A percentile compares a stretch with the other conserved stretches of the same genome.
phyloP scores from a whole-genome alignment of 306 rosid species.

The Rosa persica region DNA sequence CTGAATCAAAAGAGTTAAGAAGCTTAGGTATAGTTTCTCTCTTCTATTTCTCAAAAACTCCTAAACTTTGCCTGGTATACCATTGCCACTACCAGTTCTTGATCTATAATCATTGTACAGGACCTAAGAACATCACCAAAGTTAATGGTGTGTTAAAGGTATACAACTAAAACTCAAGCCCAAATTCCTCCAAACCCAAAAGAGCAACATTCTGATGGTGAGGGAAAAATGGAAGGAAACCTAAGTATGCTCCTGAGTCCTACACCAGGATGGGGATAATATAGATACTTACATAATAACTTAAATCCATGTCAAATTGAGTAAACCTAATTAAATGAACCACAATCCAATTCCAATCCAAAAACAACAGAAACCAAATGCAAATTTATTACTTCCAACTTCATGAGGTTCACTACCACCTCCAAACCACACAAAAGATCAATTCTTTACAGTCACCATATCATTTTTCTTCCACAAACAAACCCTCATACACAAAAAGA shows the following conservation, averaged over 20 bases:
- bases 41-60: neutral
- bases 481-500: constrained; percentile 16
- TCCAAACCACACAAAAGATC: constrained; percentile 1
- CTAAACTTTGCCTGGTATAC: neutral
- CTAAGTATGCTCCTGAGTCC: neutral
- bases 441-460: neutral
- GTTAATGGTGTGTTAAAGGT: neutral
- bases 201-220: neutral
- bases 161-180: neutral
- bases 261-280: neutral
- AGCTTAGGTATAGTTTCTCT: constrained; percentile 13
- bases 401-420: neutral
- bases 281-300: neutral
- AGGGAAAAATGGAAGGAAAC: neutral
- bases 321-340: neutral
- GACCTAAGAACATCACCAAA: neutral
- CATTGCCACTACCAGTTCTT: neutral
- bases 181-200: neutral
- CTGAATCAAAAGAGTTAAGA: neutral
- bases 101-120: neutral
- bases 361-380: neutral
- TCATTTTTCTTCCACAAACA: neutral
- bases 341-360: constrained; percentile 16
- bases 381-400: neutral
- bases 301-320: neutral